Base-by-base conservation (phyloP, 257 asterid species). In the Oldenlandia corymbosa region DNA sequence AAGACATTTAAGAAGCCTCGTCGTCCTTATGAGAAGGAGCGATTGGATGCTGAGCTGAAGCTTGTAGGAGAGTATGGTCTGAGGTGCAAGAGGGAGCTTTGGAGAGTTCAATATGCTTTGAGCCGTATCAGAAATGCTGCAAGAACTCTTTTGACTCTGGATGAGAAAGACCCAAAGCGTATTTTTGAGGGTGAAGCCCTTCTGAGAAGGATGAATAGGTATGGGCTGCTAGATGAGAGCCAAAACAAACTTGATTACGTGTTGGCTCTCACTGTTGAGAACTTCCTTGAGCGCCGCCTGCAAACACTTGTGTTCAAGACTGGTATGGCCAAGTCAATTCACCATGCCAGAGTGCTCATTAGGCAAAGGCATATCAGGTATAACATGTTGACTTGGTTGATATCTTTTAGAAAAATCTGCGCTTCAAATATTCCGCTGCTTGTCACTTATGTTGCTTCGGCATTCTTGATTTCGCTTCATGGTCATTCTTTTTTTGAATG, bases 1-100 rank as follows among this genome's bases (percentile, higher is more conserved):
- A 90, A 90, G 84, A 90, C 97, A 1, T 90, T 87, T 63, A 90
- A 90, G 89, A 90, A 87, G 77, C 95, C 96, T 17, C 83, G 95
- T 23, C 93, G 95, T 48, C 95, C 96, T 7, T 89, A 82, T 65
- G 96, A 89, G 82, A 89, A 90, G 84, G 97, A 89, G 67, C 76
- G 97, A 4, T 75, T 90, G 70, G 97, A 90, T 76, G 89, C 97
- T 42, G 97, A 90, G 73, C 73, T 90, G 49, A 90, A 71, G 88
- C 88, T 90, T 46, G 95, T 90, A 39, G 94, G 95, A 31, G 95
- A 90, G 55, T 90, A 84, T 76, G 97, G 94, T 30, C 73, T 87
- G 24, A 74, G 97, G 76, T 86, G 95, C 78, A 86, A 89, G 80
- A 84, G 96, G 69, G 96, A 86, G 82, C 80, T 89, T 13, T 89